Evolutionary conservation across 208 protist genomes (phyloP).

Genomic region (Crithidia mellificae): DNA sequence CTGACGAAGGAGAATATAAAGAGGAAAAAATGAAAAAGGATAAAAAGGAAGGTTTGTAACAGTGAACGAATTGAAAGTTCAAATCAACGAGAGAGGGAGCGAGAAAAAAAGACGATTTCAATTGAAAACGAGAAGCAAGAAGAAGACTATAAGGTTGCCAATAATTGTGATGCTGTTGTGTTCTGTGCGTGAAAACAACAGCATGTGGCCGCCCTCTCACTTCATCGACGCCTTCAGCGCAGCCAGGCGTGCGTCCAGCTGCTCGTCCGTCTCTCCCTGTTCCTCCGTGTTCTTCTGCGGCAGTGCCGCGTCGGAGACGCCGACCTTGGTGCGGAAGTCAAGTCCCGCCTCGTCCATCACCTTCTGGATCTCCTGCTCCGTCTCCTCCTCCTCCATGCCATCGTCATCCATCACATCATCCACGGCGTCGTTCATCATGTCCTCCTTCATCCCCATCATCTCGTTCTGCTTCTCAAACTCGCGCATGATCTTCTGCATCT

Average conservation of each 20-base stretch:
- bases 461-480: constrained; percentile 98
- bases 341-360: constrained; percentile 92
- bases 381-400: constrained; percentile 91
- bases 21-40: no score
- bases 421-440: constrained; percentile 97
- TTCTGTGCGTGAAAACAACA: no score
- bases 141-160: neutral
- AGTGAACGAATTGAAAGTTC: no score
- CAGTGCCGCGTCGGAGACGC: constrained; percentile 49
- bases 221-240: constrained; percentile 81
- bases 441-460: constrained; percentile 98
- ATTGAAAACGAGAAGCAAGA: neutral
- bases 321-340: constrained; percentile 85
- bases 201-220: constrained; percentile 25
- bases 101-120: no score
- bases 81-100: no score
- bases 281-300: constrained; percentile 47
- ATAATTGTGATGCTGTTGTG: no score
- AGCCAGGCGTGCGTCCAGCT: constrained; percentile 83
- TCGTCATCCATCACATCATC: constrained; percentile 92
- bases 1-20: neutral
- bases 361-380: constrained; percentile 89
- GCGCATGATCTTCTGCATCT: constrained; percentile 97
- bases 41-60: no score
- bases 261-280: constrained; percentile 68